Evolutionary conservation across 345 rosid genomes (phyloP), one percentile per base, ranked within the genome.

Genomic region (Pistacia vera): DNA sequence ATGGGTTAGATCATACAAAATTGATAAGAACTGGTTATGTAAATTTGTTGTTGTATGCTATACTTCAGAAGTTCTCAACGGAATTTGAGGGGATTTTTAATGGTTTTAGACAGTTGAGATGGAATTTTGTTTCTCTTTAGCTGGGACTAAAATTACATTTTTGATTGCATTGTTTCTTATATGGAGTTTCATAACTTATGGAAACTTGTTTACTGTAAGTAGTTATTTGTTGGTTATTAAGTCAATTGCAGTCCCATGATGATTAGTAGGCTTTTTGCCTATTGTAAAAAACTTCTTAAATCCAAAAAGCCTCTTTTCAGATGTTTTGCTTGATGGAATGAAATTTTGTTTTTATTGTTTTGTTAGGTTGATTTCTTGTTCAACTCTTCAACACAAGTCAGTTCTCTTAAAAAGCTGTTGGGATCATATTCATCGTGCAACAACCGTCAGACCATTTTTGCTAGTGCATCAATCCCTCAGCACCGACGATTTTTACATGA

Each of bases 401-500:
- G 92, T 80, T 88, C 90, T 79, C 84, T 93, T 60, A 81, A 92
- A 80, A 93, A 88, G 92, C 90, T 95, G 70, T 80, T 95, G 88
- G 90, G 88, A 9, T 80, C 85, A 25, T 93, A 89, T 75, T 93
- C 98, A 2, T 91, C 93, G 6, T 88, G 90, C 85, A 83, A 84
- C 72, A 82, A 73, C 80, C 97, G 94, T 61, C 99, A 89, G 85
- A 95, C 96, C 6, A 83, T 95, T 83, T 90, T 95, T 73, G 96
- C 96, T 33, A 90, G 99, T 83, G 99, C 99, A 69, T 95, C 99
- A 77, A 89, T 93, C 64, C 99, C 98, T 60, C 98, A 95, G 80
- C 98, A 93, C 75, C 88, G 86, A 41, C 83, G 93, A 80, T 95
- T 95, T 81, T 67, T 93, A 55, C 85, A 89, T 75, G 97, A 93